Base-by-base conservation (phyloP, 2,329 filamentous ascomycete genomes). In the Sporothrix curviconia region DNA sequence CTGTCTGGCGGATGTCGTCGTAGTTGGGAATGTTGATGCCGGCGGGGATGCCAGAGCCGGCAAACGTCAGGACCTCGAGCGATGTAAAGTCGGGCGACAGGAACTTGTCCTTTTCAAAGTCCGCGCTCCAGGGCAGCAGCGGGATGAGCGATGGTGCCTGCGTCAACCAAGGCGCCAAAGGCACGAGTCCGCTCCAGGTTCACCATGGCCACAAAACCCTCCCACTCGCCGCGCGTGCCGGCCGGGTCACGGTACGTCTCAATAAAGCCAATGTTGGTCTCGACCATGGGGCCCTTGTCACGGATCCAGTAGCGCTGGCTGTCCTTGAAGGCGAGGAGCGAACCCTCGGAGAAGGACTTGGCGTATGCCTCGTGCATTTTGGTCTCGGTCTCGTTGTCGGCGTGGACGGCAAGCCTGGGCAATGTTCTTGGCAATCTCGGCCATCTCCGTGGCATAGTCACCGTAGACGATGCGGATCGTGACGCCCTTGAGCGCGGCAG, bases 61-160 rank as follows among this genome's bases (percentile, higher is more conserved):
- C 80, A 65, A 96, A 96, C 1, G 87, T 90, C 60, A 96, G 73
- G 3, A 96, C 91, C 70, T 99, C 94, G 1, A 97, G 79, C 9
- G 89, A 94, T 0, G 94, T 97, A 68, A 99, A 99, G 70, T 99
- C 94, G 0, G 94, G 94, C 54, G 90, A 92, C 36, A 95, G 74
- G 72, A 99, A 99, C 67, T 88, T 91, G 76, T 96, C 92, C 73
- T 97, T 97, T 70, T 99, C 94, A 64, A 97, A 99, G 0, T 90
- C 88, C 47, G 82, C 81, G 36, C 78, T 76, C 94, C 94, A 99
- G 0, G 94, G 94, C 14, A 99, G 76, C 61, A 95, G 84, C 7
- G 91, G 90, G 53, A 99, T 96, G 68, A 96, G 85, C 46, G 78
- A 77, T 11, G 91, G 87, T 0, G 94, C 92, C 25, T 85, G 85